Evolutionary conservation across 2,329 filamentous ascomycete species (phyloP).

Genomic region (Neurospora sp.): DNA sequence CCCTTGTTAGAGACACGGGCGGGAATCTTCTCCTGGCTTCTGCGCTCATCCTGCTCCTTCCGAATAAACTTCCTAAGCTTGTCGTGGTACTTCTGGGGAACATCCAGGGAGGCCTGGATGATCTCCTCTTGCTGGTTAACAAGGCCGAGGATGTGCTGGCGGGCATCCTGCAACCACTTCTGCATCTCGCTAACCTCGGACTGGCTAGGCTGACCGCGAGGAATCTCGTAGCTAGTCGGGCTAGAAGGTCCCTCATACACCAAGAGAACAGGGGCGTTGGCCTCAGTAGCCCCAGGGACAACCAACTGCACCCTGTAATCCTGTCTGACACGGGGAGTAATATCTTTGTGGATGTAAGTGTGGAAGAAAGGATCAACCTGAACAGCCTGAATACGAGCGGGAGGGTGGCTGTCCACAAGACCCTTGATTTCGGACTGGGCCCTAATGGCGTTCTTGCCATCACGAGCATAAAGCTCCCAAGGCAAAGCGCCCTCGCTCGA

Average conservation of each 20-base stretch:
- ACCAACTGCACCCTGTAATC: constrained; percentile 66
- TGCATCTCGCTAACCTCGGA: constrained; percentile 44
- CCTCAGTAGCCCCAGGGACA: constrained; percentile 54
- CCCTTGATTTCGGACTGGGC: constrained; percentile 67
- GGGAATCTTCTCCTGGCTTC: constrained; percentile 48
- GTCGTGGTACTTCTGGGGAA: constrained; percentile 54
- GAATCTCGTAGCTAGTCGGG: constrained; percentile 41
- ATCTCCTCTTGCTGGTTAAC: constrained; percentile 51
- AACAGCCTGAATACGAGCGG: constrained; percentile 57
- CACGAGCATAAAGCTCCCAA: constrained; percentile 82
- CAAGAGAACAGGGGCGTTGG: constrained; percentile 54
- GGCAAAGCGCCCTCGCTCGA: constrained; percentile 59
- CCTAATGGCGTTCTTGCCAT: constrained; percentile 72
- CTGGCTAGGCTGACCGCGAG: constrained; percentile 41
- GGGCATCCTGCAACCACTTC: constrained; percentile 44
- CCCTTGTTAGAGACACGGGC: constrained; percentile 49
- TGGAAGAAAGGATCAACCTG: constrained; percentile 73
- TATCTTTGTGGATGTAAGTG: constrained; percentile 56
- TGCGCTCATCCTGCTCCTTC: constrained; percentile 50
- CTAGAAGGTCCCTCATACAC: constrained; percentile 59
- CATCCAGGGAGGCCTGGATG: constrained; percentile 41
- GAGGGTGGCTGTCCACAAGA: constrained; percentile 65
- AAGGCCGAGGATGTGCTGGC: constrained; percentile 46
- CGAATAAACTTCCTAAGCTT: constrained; percentile 55
- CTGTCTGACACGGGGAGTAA: constrained; percentile 53